Percentiles rank a stretch among this genome's conserved stretches.
These are phyloP conservation scores for Neltuma alba DNA, from an alignment of 306 rosid species.

Conservation along the genomic window DNA sequence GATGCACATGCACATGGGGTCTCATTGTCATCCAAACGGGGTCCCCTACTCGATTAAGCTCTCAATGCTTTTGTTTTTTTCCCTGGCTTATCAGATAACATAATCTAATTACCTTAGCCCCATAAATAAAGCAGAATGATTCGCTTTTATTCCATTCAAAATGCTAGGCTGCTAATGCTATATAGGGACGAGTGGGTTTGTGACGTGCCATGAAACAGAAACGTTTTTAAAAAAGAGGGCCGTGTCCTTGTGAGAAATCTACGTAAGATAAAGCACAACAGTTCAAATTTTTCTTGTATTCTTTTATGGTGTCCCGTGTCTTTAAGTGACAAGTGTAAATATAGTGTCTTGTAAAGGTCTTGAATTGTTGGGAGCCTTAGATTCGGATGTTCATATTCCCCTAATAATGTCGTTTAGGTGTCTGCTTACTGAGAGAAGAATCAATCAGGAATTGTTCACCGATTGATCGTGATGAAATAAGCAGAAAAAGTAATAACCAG, in stretches of 20 bases:
- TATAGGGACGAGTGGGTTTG: slow-evolving; percentile 17
- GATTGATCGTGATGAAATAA: slow-evolving; percentile 2
- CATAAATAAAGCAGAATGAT: slow-evolving; percentile 29
- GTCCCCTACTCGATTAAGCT: slow-evolving; percentile 31
- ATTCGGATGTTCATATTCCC: slow-evolving; percentile 28
- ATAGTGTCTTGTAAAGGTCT: not conserved
- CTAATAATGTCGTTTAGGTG: slow-evolving; percentile 35
- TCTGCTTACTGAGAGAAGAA: slow-evolving; percentile 19
- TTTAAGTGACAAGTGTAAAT: not conserved
- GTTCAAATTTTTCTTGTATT: not conserved
- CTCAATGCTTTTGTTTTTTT: slow-evolving; percentile 43
- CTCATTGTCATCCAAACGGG: slow-evolving; percentile 39
- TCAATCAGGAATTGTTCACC: slow-evolving; percentile 18
- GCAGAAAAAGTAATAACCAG: not conserved
- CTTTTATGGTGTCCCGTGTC: not conserved
- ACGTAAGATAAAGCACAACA: not conserved
- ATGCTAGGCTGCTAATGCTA: slow-evolving; percentile 22
- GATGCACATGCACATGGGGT: slow-evolving; percentile 51
- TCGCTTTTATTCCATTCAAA: slow-evolving; percentile 30
- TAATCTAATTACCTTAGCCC: slow-evolving; percentile 41
- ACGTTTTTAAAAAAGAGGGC: not conserved
- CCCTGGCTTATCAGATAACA: slow-evolving; percentile 39
- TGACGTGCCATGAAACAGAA: slow-evolving; percentile 5
- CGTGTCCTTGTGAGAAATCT: not conserved
- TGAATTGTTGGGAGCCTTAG: slow-evolving; percentile 6